These are phyloP conservation scores for Letharia lupina DNA, from an alignment of 495 filamentous ascomycete species.

Conservation along the genomic window DNA sequence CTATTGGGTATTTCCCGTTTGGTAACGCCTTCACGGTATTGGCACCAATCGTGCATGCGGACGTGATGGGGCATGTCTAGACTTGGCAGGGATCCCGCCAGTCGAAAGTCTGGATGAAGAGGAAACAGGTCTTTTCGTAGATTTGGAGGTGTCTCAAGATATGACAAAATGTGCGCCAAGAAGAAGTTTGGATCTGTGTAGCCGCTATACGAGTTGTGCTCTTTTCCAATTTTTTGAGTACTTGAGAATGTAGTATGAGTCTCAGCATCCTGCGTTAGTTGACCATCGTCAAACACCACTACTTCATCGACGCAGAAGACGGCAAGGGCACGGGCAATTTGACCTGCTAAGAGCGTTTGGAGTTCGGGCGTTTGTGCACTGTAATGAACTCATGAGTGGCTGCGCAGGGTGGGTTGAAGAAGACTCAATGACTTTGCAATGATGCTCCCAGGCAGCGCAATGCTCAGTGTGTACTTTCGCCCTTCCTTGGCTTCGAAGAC, in stretches of 20 bases:
- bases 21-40: slow-evolving; percentile 64
- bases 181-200: slow-evolving; percentile 59
- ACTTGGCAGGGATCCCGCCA: slow-evolving; percentile 56
- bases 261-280: slow-evolving; percentile 9
- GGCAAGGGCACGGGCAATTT: slow-evolving; percentile 61
- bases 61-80: slow-evolving; percentile 73
- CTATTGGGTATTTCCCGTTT: slow-evolving; percentile 21
- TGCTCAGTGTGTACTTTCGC: slow-evolving; percentile 44
- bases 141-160: slow-evolving; percentile 68
- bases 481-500: slow-evolving; percentile 42
- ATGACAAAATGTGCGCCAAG: slow-evolving; percentile 61
- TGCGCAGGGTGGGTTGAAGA: neutral
- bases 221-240: slow-evolving; percentile 34
- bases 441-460: slow-evolving; percentile 52
- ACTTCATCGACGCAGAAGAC: slow-evolving; percentile 76
- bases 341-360: slow-evolving; percentile 54
- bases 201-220: slow-evolving; percentile 46
- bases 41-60: slow-evolving; percentile 54
- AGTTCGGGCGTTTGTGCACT: slow-evolving; percentile 55
- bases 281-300: slow-evolving; percentile 59
- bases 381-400: slow-evolving; percentile 14
- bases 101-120: slow-evolving; percentile 58
- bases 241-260: slow-evolving; percentile 22
- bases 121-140: slow-evolving; percentile 60
- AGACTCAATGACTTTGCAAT: slow-evolving; percentile 44